phyloP scores from a whole-genome alignment of 2,329 filamentous ascomycete genomes.

The Penicillium italicum region DNA sequence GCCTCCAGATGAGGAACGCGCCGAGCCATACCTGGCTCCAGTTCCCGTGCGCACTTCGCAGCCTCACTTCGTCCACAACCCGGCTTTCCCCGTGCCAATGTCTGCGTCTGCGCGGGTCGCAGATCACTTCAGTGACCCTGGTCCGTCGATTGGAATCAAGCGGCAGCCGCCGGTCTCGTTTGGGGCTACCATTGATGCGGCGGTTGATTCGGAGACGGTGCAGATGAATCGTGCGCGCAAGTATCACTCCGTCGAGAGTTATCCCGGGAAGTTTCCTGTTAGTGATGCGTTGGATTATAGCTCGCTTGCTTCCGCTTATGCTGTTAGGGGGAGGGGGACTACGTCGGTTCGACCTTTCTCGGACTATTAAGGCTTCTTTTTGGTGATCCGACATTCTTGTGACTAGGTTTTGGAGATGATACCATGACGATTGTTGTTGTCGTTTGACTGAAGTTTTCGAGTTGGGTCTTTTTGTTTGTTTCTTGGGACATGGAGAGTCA shows the following conservation, averaged over 20 bases:
- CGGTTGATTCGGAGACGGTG: slow-evolving; percentile 7
- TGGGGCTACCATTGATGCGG: slow-evolving; percentile 7
- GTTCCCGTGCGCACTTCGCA: neutral
- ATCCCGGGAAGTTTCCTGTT: slow-evolving; percentile 33
- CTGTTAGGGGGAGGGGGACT: slow-evolving; percentile 23
- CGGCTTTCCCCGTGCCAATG: neutral
- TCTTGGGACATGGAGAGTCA: neutral
- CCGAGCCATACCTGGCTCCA: neutral
- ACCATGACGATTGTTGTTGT: neutral
- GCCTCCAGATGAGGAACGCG: neutral
- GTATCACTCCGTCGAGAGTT: slow-evolving; percentile 29
- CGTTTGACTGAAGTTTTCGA: neutral
- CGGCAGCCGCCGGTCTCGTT: neutral
- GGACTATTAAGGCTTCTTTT: slow-evolving; percentile 17
- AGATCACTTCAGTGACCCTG: slow-evolving; percentile 8
- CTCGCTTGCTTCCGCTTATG: slow-evolving; percentile 25
- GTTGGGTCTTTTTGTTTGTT: neutral
- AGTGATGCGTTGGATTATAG: slow-evolving; percentile 29
- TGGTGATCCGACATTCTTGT: too few relatives aligned
- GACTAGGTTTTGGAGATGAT: neutral
- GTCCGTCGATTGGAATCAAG: neutral
- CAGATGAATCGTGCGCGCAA: slow-evolving; percentile 13
- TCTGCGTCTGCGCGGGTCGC: neutral
- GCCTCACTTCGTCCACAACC: neutral
- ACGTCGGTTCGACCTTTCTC: slow-evolving; percentile 33